Base-by-base conservation (phyloP, 768 basidiomycete species). In the Lactifluus hygrophoroides region DNA sequence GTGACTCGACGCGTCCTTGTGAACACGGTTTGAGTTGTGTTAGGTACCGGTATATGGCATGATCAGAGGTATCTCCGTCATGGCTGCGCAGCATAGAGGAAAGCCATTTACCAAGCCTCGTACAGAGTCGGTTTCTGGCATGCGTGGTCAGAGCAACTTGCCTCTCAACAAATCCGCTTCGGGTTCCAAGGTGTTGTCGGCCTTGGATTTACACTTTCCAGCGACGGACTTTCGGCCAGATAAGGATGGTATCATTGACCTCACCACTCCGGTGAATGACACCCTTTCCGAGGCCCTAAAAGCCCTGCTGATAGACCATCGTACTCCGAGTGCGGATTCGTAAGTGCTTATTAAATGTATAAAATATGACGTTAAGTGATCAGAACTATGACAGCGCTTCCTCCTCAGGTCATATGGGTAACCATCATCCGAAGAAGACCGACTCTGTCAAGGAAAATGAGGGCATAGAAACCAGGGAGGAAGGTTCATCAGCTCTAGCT, bases 211-310 rank as follows among this genome's bases (percentile, higher is more conserved):
- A 19, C 8, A 4, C 23, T 16, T 28, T 30, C 27, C 34, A 17
- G 30, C 34, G 7, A 42, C 17, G 28, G 5, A 19, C 21, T 32
- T 55, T 19, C 19, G 3, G 21, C 53, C 53, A 50, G 54, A 56
- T 16, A 42, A 46, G 48, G 60, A 62, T 13, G 60, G 53, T 23
- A 34, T 58, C 32, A 64, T 64, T n/a, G 63, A 64, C 45, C 60
- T 62, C 48, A 62, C 63, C 2, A 64, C 40, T 9, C 49, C 45
- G 4, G 54, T 51, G 35, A 42, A 56, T 34, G 52, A 54, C 3
- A 14, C 48, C 3, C 50, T 51, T 10, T 49, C 10, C 17, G 56
- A 37, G 6, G 35, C 13, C n/a, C 21, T 51, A 46, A 34, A 6
- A 11, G 13, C 51, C 21, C 51, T 7, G 25, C 6, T 51, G 23